A percentile compares a stretch with the other conserved stretches of the same genome.
These are phyloP conservation scores for Ochetophila trinervis DNA, from an alignment of 306 rosid genomes.

Conservation along the genomic window DNA sequence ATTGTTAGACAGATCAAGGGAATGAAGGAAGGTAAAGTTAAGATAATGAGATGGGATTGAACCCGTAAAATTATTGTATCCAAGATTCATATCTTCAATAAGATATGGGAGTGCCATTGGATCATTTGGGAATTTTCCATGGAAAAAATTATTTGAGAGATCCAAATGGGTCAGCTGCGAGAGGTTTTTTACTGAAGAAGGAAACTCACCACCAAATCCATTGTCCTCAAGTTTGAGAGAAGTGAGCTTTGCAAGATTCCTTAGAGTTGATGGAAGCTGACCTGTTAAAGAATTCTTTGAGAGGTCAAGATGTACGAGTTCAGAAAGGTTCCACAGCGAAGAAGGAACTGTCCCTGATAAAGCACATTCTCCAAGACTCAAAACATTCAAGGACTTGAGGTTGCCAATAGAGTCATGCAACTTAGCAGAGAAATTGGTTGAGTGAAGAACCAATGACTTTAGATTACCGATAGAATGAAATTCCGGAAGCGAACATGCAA, in stretches of 20 bases:
- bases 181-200: background rate
- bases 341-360: background rate
- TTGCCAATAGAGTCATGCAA: background rate
- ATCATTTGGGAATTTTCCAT: too few relatives aligned
- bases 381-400: conserved; percentile 1
- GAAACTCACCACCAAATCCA: too few relatives aligned
- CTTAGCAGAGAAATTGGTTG: background rate
- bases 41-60: background rate
- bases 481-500: too few relatives aligned
- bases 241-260: background rate
- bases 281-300: background rate
- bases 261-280: background rate
- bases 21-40: background rate
- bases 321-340: conserved; percentile 6
- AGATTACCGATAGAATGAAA: too few relatives aligned
- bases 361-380: background rate
- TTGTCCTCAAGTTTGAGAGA: too few relatives aligned
- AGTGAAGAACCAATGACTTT: too few relatives aligned
- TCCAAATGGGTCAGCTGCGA: background rate
- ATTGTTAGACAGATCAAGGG: background rate
- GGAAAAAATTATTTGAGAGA: too few relatives aligned
- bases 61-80: background rate
- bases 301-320: background rate
- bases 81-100: background rate
- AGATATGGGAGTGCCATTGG: too few relatives aligned